Evolutionary conservation across 108 stramenopile species (phyloP), one percentile per base, ranked within the genome.

Genomic region (Stephanodiscus minutulus): DNA sequence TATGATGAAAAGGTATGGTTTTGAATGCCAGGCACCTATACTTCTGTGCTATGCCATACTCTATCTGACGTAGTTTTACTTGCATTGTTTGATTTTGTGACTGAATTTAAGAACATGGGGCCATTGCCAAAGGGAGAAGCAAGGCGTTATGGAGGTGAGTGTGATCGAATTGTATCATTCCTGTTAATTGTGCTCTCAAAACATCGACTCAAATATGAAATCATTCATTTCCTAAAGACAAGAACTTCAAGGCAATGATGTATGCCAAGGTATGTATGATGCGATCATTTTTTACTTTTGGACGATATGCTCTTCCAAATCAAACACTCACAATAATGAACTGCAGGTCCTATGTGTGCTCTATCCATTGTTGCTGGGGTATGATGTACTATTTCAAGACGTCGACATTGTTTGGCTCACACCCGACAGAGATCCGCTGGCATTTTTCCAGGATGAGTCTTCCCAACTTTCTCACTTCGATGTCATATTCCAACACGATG

Each of bases 321-420:
- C 52, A 53, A 53, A 58, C 4, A 58, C 1, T 58, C 33, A 36
- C 57, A 17, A 18, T 58, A 9, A 58, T 36, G 29, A 35, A 31
- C 49, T 44, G 18, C 24, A 75, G 74, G 81, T 89, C 15, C 49
- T 91, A 20, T 87, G 83, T 64, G 88, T 93, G 9, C 89, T 89
- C 41, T 66, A 93, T 31, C 69, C 86, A 5, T 58, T 79, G 21
- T 8, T 72, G 44, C 70, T 93, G 53, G 87, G 88, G 15, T 90
- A 91, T 62, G 87, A 96, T 66, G 62, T 96, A 9, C 64, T 96
- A n/a, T 96, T 92, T 61, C 92, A 93, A 74, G 95, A 96, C 65
- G 91, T 92, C 5, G 87, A 91, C 59, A 59, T 89, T 36, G 75
- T 90, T 50, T 33, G 48, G 44, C 22, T 65, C 66, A 65, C 20